These are phyloP conservation scores for Blastobotrys arbuscula DNA, from an alignment of 1,139 yeast species.

Conservation along the genomic window DNA sequence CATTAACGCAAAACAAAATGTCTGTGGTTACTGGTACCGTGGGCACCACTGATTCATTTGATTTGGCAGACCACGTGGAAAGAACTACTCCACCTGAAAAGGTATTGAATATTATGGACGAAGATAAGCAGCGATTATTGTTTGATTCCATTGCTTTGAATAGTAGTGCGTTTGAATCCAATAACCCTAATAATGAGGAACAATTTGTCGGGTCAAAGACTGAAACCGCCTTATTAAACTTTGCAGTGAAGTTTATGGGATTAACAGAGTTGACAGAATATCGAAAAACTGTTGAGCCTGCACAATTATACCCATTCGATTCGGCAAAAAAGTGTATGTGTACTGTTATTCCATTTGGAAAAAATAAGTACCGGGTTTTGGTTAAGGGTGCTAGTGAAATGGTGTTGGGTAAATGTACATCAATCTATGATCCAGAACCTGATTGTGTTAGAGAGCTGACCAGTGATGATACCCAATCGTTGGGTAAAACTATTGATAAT, in stretches of 20 bases:
- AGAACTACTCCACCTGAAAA: conserved; percentile 7
- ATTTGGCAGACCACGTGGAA: conserved; percentile 17
- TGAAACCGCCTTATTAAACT: conserved; percentile 75
- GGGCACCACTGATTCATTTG: conserved; percentile 43
- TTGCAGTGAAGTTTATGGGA: conserved; percentile 56
- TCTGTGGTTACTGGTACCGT: conserved; percentile 72
- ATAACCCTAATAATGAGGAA: conserved; percentile 28
- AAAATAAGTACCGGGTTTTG: conserved; percentile 49
- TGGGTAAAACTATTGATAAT: conserved; percentile 47
- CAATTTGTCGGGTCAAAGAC: conserved; percentile 89
- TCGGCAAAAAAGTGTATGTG: conserved; percentile 93
- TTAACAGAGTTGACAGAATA: conserved; percentile 39
- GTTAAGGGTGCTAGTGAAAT: conserved; percentile 96
- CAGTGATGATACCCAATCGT: conserved; percentile 30
- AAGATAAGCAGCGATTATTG: conserved; percentile 38
- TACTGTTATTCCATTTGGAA: conserved; percentile 47
- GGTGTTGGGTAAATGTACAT: conserved; percentile 53
- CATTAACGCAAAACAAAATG: conserved; percentile 90
- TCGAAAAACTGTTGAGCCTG: conserved; percentile 43
- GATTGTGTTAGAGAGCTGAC: conserved; percentile 35
- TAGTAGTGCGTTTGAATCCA: conserved; percentile 84
- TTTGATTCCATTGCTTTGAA: conserved; percentile 65
- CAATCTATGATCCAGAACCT: conserved; percentile 21
- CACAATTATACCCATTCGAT: conserved; percentile 83
- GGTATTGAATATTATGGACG: conserved; percentile 28